Base-by-base conservation (phyloP, 352 stramenopile genomes). In the Globisporangium orthogonon region DNA sequence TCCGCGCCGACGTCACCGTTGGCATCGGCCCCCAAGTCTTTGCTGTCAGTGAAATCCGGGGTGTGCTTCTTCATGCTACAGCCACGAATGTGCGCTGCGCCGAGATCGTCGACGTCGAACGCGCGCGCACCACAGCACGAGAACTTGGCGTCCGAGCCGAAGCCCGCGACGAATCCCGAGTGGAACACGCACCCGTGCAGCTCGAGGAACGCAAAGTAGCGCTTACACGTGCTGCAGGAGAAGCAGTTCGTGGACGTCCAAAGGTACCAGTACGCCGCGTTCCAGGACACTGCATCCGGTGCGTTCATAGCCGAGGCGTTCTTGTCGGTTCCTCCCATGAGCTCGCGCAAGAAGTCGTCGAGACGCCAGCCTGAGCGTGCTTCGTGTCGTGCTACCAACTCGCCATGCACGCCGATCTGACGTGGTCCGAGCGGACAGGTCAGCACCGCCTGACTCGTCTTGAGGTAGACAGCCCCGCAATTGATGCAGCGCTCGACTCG, bases 191-290 rank as follows among this genome's bases (percentile, higher is more conserved):
- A 91, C 3, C 71, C 47, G 31, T 61, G 46, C 9, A 80, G 59
- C 17, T 87, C 65, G 7, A 83, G 28, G 4, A 85, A 64, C 30
- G 62, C 74, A 44, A 64, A 86, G 29, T 51, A 64, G 11, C 66
- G 59, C 11, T 65, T 70, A 59, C 79, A 93, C 7, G 62, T 57
- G 11, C 28, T 59, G 54, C 83, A 95, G n/a, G 56, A 50, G 29
- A 91, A 86, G 30, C 58, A 65, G 30, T 79, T 73, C 6, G 66
- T 83, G 11, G 74, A 77, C 1, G 73, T 83, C 86, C 83, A 97
- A 4, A 95, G 49, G 49, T 83, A 80, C 87, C 89, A 96, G 54
- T 93, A 97, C 0, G 75, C 70, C 0, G 63, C 71, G 18, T 62
- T 73, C 86, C 85, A 96, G 3, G 66, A 69, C 44, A 86, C 70